Base-by-base conservation (phyloP, 495 filamentous ascomycete genomes). In the Physcia stellaris region DNA sequence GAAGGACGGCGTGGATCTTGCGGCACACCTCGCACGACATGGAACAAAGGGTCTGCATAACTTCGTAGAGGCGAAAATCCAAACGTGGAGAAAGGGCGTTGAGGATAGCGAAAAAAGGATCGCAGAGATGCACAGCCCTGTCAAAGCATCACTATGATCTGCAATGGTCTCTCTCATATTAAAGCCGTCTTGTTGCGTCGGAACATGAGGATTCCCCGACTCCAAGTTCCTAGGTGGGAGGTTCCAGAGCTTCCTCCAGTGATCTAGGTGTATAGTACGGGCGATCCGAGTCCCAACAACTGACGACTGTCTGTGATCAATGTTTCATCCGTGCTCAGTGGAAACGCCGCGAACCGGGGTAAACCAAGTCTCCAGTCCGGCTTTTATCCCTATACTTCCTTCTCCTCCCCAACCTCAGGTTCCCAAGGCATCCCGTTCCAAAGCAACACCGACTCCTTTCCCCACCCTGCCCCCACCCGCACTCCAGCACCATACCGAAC, bases 401-500 rank as follows among this genome's bases (percentile, higher is more conserved):
- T 13, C 15, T 19, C 16, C 22, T 32, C 13, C 9, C 18, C 32
- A 11, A 5, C 15, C 18, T 27, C 29, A 36, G 38, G 41, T 20
- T 38, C 35, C 43, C 47, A 47, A 16, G 43, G 27, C 15, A n/a
- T 29, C 32, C 50, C 50, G 13, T 44, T 28, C 22, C 21, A 42
- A 21, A 37, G 39, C 39, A 52, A 28, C n/a, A 33, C 27, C 10
- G 45, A 32, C 32, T 50, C 47, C 37, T 29, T 47, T 35, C 42
- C 37, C 36, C 43, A 26, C 43, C 16, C 10, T 7, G 7, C 22
- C 40, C 32, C 34, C 9, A 37, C 43, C 16, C 17, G 23, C 16
- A 13, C 39, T 17, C 31, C 39, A n/a, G 32, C 30, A 11, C 31
- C 5, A 53, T 82, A 73, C 42, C 63, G 54, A 35, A 66, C 57